Percentiles rank a stretch among this genome's conserved stretches.
Evolutionary conservation across 2,329 filamentous ascomycete species (phyloP).

Genomic region (Cladosporium sp.): DNA sequence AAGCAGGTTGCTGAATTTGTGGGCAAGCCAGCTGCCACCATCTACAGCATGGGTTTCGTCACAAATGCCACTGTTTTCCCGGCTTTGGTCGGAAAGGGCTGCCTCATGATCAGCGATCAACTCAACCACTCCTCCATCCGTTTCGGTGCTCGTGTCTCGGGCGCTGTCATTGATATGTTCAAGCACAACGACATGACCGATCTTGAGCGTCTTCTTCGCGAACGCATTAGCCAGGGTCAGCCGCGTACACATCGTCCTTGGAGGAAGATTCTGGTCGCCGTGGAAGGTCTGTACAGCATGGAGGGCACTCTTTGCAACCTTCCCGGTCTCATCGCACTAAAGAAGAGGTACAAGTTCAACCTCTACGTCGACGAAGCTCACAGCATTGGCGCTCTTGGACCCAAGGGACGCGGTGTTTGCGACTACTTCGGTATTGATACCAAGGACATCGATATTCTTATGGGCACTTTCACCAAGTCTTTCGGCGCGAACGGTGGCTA

Average conservation of each 20-base stretch:
- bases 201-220: constrained; percentile 81
- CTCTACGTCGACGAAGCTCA: constrained; percentile 96
- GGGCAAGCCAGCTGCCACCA: constrained; percentile 90
- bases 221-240: constrained; percentile 93
- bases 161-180: constrained; percentile 93
- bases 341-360: constrained; percentile 95
- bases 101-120: constrained; percentile 92
- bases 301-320: constrained; percentile 98
- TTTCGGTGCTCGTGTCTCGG: constrained; percentile 88
- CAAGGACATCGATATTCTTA: constrained; percentile 85
- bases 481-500: constrained; percentile 98
- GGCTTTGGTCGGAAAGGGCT: constrained; percentile 87
- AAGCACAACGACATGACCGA: constrained; percentile 95
- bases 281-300: constrained; percentile 98
- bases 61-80: constrained; percentile 94
- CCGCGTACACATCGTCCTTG: constrained; percentile 97
- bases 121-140: constrained; percentile 97
- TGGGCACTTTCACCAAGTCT: constrained; percentile 97
- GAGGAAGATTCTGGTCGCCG: constrained; percentile 97
- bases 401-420: constrained; percentile 85
- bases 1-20: constrained; percentile 86
- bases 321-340: constrained; percentile 81
- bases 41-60: constrained; percentile 98
- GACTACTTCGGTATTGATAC: constrained; percentile 95
- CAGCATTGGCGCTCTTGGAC: constrained; percentile 89